Percentiles rank a stretch among this genome's conserved stretches.
Conservation (phyloP, 495 filamentous ascomycete genomes). For the Evansstolkia leycettana region DNA sequence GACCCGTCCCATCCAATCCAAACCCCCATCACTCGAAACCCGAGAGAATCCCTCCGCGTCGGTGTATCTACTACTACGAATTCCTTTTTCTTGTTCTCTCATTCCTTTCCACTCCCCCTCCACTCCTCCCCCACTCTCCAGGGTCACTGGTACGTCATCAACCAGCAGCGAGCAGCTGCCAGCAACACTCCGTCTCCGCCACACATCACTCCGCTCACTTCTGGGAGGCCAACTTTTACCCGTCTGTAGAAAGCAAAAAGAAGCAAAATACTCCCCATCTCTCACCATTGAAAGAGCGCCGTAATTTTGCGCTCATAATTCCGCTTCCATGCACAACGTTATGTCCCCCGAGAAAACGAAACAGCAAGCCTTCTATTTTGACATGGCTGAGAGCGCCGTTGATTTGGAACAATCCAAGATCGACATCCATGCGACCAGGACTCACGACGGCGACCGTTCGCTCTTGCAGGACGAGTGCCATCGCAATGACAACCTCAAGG, state of each 20-base stretch:
- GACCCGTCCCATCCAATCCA: neutral
- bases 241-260: too few relatives aligned
- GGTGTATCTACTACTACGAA: too few relatives aligned
- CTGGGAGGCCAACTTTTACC: too few relatives aligned
- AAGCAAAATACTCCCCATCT: too few relatives aligned
- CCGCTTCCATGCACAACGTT: slow-evolving; percentile 3
- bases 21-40: neutral
- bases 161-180: too few relatives aligned
- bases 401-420: slow-evolving; percentile 12
- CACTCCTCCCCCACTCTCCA: slow-evolving; percentile 1
- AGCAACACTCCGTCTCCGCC: neutral
- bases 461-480: slow-evolving; percentile 28
- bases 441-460: slow-evolving; percentile 28
- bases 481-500: slow-evolving; percentile 22
- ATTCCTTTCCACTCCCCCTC: neutral
- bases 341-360: slow-evolving; percentile 2
- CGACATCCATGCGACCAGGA: slow-evolving; percentile 18
- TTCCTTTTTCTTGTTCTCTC: too few relatives aligned
- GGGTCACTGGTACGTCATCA: slow-evolving; percentile 21
- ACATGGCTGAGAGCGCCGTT: slow-evolving; percentile 14
- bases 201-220: neutral
- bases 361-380: slow-evolving; percentile 5
- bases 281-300: slow-evolving; percentile 7
- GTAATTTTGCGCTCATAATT: slow-evolving; percentile 7
- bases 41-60: too few relatives aligned